phyloP scores from a whole-genome alignment of 352 stramenopile species.

The Phytophthora pseudosyringae region DNA sequence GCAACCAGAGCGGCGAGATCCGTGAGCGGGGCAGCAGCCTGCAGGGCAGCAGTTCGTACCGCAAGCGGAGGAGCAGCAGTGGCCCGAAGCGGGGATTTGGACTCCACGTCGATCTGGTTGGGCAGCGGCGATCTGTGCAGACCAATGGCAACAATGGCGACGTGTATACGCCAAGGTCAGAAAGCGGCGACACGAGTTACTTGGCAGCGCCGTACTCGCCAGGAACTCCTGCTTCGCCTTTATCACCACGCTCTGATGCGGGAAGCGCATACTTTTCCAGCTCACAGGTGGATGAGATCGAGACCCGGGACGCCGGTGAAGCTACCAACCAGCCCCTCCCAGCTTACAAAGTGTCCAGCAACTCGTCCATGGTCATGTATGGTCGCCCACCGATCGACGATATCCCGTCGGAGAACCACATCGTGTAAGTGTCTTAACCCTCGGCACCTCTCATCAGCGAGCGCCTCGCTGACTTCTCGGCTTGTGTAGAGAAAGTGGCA shows the following conservation, averaged over 20 bases:
- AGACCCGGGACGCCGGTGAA: constrained; percentile 30
- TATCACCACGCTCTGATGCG: constrained; percentile 62
- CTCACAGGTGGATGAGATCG: constrained; percentile 47
- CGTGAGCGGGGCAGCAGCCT: constrained; percentile 49
- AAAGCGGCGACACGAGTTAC: constrained; percentile 53
- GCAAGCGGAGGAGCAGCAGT: constrained; percentile 37
- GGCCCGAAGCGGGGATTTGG: constrained; percentile 60
- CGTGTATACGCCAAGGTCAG: constrained; percentile 45
- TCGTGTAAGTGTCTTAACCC: constrained; percentile 54
- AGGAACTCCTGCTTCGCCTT: constrained; percentile 39
- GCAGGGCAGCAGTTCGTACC: constrained; percentile 37
- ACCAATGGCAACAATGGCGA: constrained; percentile 21
- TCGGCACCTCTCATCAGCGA: constrained; percentile 22
- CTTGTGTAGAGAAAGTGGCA: constrained; percentile 17
- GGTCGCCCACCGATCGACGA: constrained; percentile 42
- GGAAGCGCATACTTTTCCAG: constrained; percentile 68
- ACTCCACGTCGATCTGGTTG: constrained; percentile 61
- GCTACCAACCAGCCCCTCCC: constrained; percentile 45
- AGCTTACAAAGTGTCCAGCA: constrained; percentile 42
- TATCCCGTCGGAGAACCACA: constrained; percentile 32
- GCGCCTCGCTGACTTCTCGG: constrained; percentile 17
- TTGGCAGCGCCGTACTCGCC: constrained; percentile 55
- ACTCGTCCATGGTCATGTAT: constrained; percentile 76
- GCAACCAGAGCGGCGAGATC: constrained; percentile 68
- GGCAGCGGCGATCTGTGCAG: constrained; percentile 29